phyloP scores from a whole-genome alignment of 140 eudicot genomes.

The Bidens hawaiensis region DNA sequence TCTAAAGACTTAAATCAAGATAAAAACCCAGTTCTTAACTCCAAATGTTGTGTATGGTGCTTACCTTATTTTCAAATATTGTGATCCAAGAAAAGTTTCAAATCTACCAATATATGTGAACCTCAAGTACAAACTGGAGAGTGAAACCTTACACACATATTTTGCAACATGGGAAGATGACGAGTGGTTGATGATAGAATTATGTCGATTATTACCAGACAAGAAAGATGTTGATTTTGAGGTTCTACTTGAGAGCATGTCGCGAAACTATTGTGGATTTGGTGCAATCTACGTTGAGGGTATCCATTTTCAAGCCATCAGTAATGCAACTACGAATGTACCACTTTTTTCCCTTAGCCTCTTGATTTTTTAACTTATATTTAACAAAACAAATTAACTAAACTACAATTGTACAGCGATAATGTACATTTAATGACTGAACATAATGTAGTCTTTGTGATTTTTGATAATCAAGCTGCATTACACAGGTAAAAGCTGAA shows the following conservation, averaged over 20 bases:
- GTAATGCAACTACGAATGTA: not conserved
- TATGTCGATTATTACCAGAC: not conserved
- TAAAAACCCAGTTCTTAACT: slow-evolving; percentile 12
- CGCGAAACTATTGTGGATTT: slow-evolving; percentile 12
- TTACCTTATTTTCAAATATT: slow-evolving; percentile 7
- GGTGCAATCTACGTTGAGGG: slow-evolving; percentile 16
- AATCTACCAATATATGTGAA: slow-evolving; percentile 5
- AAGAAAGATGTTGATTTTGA: not conserved
- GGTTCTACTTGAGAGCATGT: slow-evolving; percentile 9
- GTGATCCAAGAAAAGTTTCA: not conserved
- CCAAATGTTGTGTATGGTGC: slow-evolving; percentile 11
- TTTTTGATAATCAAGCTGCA: not conserved
- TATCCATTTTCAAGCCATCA: slow-evolving; percentile 4
- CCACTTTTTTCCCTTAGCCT: not conserved
- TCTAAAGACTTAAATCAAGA: slow-evolving; percentile 2
- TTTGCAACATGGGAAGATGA: slow-evolving; percentile 8
- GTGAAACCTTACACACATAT: slow-evolving; percentile 13
- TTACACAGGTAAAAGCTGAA: not conserved
- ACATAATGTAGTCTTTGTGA: not conserved
- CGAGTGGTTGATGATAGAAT: slow-evolving; percentile 15
- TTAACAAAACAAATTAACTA: not conserved
- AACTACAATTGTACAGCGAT: not conserved
- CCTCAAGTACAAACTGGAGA: slow-evolving; percentile 7
- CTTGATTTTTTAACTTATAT: not conserved
- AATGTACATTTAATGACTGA: no score